These are phyloP conservation scores for Debaryomyces coudertii DNA, from an alignment of 1,139 yeast species.

Conservation along the genomic window DNA sequence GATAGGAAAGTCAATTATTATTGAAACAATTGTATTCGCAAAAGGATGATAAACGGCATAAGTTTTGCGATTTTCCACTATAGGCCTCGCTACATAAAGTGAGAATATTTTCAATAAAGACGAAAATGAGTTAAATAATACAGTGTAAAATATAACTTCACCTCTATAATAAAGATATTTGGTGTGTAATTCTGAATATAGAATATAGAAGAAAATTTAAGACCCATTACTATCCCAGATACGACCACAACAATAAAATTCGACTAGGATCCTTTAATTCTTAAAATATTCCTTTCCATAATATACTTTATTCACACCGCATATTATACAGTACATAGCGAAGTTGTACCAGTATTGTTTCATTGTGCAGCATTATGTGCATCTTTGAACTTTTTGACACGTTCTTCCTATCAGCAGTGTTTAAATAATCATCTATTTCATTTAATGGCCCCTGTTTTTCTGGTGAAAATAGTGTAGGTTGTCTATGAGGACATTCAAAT, in stretches of 20 bases:
- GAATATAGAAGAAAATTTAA: conserved; percentile 52
- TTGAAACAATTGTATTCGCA: conserved; percentile 65
- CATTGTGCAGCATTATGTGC: conserved; percentile 37
- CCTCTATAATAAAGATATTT: conserved; percentile 59
- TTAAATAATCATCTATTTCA: conserved; percentile 24
- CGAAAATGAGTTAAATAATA: conserved; percentile 58
- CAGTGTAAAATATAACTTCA: conserved; percentile 59
- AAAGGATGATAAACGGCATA: conserved; percentile 68
- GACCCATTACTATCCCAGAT: conserved; percentile 34
- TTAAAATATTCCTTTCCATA: conserved; percentile 29
- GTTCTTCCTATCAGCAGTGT: conserved; percentile 12
- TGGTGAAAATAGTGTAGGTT: conserved; percentile 63
- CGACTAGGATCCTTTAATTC: conserved; percentile 35
- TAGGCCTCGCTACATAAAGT: conserved; percentile 59
- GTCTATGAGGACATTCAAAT: conserved; percentile 60
- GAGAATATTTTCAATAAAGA: conserved; percentile 61
- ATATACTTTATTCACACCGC: conserved; percentile 37
- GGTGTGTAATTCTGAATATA: conserved; percentile 53
- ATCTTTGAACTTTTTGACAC: conserved; percentile 19
- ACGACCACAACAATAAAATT: conserved; percentile 28
- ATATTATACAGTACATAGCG: conserved; percentile 40
- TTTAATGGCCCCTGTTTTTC: conserved; percentile 19
- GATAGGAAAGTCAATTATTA: conserved; percentile 60
- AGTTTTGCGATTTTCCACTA: conserved; percentile 62
- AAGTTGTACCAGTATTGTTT: conserved; percentile 24